Conservation (phyloP, 106 monocot species). For the Narthecium ossifragum region DNA sequence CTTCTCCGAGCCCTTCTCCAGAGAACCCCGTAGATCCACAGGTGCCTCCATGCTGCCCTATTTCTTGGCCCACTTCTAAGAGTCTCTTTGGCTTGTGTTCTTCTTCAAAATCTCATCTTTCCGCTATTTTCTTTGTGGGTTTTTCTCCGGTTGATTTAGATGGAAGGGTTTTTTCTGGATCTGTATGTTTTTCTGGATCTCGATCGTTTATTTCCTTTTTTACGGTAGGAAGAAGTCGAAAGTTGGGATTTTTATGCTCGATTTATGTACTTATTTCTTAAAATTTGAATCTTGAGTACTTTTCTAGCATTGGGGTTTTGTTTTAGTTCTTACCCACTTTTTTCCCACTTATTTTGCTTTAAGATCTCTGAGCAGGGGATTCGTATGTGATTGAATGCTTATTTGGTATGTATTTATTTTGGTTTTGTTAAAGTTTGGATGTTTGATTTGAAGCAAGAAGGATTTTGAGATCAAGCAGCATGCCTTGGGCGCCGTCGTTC, state of each 20-base stretch:
- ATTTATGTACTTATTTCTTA: background rate
- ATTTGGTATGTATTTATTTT: background rate
- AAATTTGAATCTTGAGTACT: background rate
- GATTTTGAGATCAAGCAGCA: background rate
- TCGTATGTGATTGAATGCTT: too few relatives aligned
- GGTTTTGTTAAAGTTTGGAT: background rate
- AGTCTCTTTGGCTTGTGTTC: too few relatives aligned
- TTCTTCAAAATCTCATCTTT: too few relatives aligned
- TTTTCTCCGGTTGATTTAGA: background rate
- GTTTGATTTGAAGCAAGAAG: background rate
- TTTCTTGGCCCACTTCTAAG: too few relatives aligned
- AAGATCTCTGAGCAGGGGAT: too few relatives aligned
- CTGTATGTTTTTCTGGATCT: background rate
- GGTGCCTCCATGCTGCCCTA: too few relatives aligned
- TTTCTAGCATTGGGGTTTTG: background rate
- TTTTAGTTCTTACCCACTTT: background rate
- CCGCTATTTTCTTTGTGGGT: background rate
- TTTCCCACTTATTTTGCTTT: background rate
- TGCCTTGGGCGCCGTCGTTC: conserved; percentile 12
- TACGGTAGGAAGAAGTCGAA: background rate
- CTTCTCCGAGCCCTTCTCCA: background rate
- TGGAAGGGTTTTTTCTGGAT: background rate
- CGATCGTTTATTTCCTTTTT: background rate
- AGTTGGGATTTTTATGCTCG: background rate
- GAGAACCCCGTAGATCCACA: background rate